phyloP scores from a whole-genome alignment of 2,329 filamentous ascomycete species.

The Torrubiella hemipterigena region DNA sequence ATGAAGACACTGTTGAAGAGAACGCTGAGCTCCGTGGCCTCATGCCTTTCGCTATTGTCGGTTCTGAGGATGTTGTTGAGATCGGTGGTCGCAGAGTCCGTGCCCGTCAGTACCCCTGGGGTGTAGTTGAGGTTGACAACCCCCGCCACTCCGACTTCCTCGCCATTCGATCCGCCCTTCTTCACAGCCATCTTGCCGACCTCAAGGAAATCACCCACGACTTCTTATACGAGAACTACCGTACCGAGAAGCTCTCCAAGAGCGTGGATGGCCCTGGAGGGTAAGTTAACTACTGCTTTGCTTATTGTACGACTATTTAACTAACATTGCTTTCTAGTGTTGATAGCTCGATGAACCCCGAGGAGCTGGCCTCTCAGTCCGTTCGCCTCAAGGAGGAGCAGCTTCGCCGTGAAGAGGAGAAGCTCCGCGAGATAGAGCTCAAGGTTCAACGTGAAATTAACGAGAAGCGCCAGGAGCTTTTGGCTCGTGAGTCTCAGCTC shows the following conservation, averaged over 20 bases:
- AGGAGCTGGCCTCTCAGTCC: conserved; percentile 91
- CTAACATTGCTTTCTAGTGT: conserved; percentile 33
- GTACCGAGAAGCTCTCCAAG: conserved; percentile 99
- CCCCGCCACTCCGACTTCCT: conserved; percentile 97
- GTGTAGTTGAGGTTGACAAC: conserved; percentile 97
- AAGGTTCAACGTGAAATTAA: conserved; percentile 99
- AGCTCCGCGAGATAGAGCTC: conserved; percentile 97
- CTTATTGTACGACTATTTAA: background rate
- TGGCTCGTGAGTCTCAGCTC: conserved; percentile 95
- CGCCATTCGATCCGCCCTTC: conserved; percentile 86
- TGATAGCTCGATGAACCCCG: conserved; percentile 80
- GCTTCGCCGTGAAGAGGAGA: conserved; percentile 97
- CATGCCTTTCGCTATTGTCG: conserved; percentile 98
- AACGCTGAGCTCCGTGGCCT: conserved; percentile 93
- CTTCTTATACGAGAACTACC: conserved; percentile 99
- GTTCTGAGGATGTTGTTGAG: conserved; percentile 90
- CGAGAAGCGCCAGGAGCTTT: conserved; percentile 96
- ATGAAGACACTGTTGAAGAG: conserved; percentile 98
- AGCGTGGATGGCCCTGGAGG: conserved; percentile 86
- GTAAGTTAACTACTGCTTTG: conserved; percentile 59
- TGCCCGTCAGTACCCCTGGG: conserved; percentile 97
- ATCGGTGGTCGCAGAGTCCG: conserved; percentile 86
- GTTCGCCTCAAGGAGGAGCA: conserved; percentile 99
- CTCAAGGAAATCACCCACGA: conserved; percentile 99
- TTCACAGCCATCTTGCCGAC: conserved; percentile 96